A percentile compares a stretch with the other conserved stretches of the same genome.
These are phyloP conservation scores for Beverwykella pulmonaria DNA, from an alignment of 495 filamentous ascomycete genomes.

Conservation along the genomic window DNA sequence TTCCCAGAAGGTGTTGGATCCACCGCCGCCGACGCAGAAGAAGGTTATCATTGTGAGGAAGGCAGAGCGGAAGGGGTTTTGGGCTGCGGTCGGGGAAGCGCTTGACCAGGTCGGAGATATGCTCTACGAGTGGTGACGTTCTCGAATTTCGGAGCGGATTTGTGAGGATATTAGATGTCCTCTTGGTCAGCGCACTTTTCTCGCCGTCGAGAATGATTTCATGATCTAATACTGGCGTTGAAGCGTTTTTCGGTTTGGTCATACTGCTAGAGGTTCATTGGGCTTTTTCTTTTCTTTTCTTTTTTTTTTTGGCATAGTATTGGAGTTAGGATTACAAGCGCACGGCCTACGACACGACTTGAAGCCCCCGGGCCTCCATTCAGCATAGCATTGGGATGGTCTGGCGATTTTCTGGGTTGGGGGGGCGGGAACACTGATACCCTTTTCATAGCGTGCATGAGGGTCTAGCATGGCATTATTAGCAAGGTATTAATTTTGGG, in stretches of 20 bases:
- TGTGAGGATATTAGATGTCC: background rate
- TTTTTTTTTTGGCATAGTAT: background rate
- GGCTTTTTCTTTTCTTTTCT: too few relatives aligned
- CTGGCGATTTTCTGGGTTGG: background rate
- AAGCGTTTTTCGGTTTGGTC: too few relatives aligned
- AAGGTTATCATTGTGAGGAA: background rate
- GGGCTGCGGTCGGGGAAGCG: constrained; percentile 13
- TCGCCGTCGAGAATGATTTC: background rate
- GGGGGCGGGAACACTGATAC: background rate
- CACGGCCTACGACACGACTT: background rate
- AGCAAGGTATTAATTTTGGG: background rate
- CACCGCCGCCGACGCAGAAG: background rate
- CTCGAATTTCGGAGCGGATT: background rate
- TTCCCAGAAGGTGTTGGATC: background rate
- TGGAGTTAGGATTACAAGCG: background rate
- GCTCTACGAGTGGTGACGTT: constrained; percentile 16
- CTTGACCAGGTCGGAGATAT: constrained; percentile 16
- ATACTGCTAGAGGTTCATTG: too few relatives aligned
- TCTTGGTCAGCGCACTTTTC: background rate
- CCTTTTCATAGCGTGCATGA: background rate
- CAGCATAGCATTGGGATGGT: background rate
- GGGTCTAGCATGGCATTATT: background rate
- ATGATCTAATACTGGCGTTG: too few relatives aligned
- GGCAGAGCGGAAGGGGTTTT: constrained; percentile 1
- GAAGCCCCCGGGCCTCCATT: background rate